phyloP scores from a whole-genome alignment of 257 asterid species.

The Cynanchum wilfordii region DNA sequence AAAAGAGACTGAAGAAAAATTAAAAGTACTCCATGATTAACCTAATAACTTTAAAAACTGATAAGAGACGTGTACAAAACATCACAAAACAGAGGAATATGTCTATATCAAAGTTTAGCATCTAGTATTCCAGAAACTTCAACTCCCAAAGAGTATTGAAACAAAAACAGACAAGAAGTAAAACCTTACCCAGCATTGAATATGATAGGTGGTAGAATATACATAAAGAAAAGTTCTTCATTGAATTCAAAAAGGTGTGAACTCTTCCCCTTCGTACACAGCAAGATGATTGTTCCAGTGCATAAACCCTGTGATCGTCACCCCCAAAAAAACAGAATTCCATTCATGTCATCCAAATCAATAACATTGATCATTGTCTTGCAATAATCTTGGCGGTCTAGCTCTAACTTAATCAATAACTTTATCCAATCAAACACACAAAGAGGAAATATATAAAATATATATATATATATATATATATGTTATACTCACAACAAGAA shows the following conservation, averaged over 20 bases:
- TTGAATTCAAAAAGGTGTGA: slow-evolving; percentile 55
- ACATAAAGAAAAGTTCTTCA: slow-evolving; percentile 69
- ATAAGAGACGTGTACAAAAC: not conserved
- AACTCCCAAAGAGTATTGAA: not conserved
- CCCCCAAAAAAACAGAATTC: not conserved
- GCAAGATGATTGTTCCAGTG: slow-evolving; percentile 39
- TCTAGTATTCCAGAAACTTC: not conserved
- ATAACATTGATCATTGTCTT: not conserved
- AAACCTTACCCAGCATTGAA: slow-evolving; percentile 72
- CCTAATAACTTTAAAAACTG: not conserved
- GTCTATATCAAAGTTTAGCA: not conserved
- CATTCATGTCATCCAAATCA: not conserved
- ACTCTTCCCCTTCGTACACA: slow-evolving; percentile 45
- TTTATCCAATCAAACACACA: not conserved
- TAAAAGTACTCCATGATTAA: not conserved
- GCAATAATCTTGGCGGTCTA: not conserved
- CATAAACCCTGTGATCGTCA: slow-evolving; percentile 49
- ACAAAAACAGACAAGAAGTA: not conserved
- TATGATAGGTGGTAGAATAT: slow-evolving; percentile 79
- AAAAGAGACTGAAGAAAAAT: not conserved
- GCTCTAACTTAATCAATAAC: not conserved
- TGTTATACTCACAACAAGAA: slow-evolving; percentile 45
- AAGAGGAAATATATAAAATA: not conserved
- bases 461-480: too few species aligned
- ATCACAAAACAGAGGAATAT: not conserved